Evolutionary conservation across 2,329 filamentous ascomycete genomes (phyloP).

Genomic region (Fusarium nematophilum): DNA sequence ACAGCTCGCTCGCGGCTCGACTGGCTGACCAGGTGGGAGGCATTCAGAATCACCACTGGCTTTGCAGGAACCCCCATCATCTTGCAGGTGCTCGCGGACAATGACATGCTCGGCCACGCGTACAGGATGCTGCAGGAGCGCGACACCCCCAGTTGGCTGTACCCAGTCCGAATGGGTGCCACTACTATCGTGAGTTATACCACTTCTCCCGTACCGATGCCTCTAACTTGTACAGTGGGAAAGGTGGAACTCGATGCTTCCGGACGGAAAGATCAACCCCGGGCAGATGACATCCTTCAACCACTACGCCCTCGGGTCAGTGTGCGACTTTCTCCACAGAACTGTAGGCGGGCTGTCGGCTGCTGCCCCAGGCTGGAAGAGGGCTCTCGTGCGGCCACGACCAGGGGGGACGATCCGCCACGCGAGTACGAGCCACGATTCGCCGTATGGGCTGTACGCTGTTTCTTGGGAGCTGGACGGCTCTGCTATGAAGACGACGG

Average conservation of each 20-base stretch:
- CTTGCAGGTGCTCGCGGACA: slow-evolving; percentile 45
- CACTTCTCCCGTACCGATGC: too few species aligned
- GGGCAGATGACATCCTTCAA: slow-evolving; percentile 62
- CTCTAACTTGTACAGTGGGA: too few species aligned
- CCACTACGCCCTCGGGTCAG: slow-evolving; percentile 60
- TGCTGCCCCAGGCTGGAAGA: neutral
- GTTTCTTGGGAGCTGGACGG: slow-evolving; percentile 1
- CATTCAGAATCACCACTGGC: slow-evolving; percentile 53
- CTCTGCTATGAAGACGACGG: slow-evolving; percentile 1
- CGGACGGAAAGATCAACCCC: slow-evolving; percentile 56
- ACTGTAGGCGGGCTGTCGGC: neutral
- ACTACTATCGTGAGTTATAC: too few species aligned
- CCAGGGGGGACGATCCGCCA: slow-evolving; percentile 6
- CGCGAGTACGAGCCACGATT: slow-evolving; percentile 4
- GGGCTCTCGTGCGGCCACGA: neutral
- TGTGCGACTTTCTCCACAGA: slow-evolving; percentile 40
- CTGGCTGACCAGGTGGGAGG: slow-evolving; percentile 46
- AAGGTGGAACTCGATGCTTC: slow-evolving; percentile 59
- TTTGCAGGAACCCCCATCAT: slow-evolving; percentile 56
- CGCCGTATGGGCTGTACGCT: slow-evolving; percentile 9
- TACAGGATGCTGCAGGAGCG: slow-evolving; percentile 61
- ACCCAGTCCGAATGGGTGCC: slow-evolving; percentile 57
- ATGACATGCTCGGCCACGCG: slow-evolving; percentile 45
- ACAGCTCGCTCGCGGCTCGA: too few species aligned
- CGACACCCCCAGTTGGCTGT: slow-evolving; percentile 59